phyloP scores from a whole-genome alignment of 768 basidiomycete genomes.

The Leccinum barrowsii region DNA sequence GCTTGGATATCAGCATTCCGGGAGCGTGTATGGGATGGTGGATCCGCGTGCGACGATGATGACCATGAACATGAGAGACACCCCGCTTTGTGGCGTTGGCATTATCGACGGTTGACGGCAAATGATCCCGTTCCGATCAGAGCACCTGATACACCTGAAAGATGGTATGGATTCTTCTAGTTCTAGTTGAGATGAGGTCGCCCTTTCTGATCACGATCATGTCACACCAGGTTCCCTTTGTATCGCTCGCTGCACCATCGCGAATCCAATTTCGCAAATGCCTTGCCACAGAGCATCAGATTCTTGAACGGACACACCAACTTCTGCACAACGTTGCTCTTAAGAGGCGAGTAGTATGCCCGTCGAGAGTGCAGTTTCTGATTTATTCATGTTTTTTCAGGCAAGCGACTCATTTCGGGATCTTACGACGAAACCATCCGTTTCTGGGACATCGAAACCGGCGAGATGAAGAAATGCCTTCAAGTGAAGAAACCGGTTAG shows the following conservation, averaged over 20 bases:
- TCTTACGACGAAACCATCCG: constrained; percentile 91
- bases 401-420: constrained; percentile 81
- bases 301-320: constrained; percentile 84
- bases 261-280: constrained; percentile 78
- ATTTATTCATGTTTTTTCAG: constrained; percentile 25
- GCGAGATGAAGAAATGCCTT: constrained; percentile 68
- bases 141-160: constrained; percentile 59
- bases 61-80: constrained; percentile 55
- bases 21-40: constrained; percentile 72
- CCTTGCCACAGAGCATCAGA: constrained; percentile 68
- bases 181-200: background rate
- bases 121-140: constrained; percentile 67
- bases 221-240: constrained; percentile 49
- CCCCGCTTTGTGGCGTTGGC: constrained; percentile 73
- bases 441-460: constrained; percentile 81
- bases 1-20: constrained; percentile 66
- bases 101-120: constrained; percentile 69
- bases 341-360: constrained; percentile 41
- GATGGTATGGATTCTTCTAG: constrained; percentile 53
- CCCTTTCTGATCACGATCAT: background rate
- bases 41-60: constrained; percentile 66
- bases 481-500: constrained; percentile 88
- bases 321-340: constrained; percentile 79
- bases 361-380: background rate
- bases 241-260: constrained; percentile 82